Percentiles rank a stretch among this genome's conserved stretches.
These are phyloP conservation scores for Begonia loranthoides DNA, from an alignment of 306 rosid species.

Conservation along the genomic window DNA sequence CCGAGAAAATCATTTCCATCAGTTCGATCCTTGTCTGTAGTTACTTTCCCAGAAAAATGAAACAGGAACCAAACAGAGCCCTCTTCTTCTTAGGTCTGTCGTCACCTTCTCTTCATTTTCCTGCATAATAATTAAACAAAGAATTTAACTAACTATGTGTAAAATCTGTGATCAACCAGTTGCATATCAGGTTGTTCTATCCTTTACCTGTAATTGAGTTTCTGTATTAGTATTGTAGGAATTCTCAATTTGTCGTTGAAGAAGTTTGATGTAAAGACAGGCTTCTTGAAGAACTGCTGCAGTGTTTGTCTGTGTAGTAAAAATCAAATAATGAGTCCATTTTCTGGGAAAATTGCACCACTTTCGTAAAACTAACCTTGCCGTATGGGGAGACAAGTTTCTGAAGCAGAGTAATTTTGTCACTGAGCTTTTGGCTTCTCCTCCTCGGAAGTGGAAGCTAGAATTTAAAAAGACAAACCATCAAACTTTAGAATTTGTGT, in stretches of 20 bases:
- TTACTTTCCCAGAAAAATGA: conserved; percentile 17
- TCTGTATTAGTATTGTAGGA: conserved; percentile 12
- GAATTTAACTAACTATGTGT: background rate
- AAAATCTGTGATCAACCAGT: background rate
- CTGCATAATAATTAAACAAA: conserved; percentile 6
- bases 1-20: conserved; percentile 8
- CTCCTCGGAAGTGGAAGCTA: conserved; percentile 26
- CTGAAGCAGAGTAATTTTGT: conserved; percentile 55
- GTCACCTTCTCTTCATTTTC: conserved; percentile 10
- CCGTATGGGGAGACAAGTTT: conserved; percentile 81
- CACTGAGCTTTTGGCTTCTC: conserved; percentile 60
- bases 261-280: conserved; percentile 39
- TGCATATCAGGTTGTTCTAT: background rate
- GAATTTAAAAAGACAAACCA: background rate
- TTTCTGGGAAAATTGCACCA: background rate
- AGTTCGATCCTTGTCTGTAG: conserved; percentile 9
- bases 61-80: conserved; percentile 33
- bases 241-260: conserved; percentile 43
- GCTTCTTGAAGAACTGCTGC: conserved; percentile 86
- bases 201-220: conserved; percentile 17
- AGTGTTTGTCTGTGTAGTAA: conserved; percentile 46
- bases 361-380: conserved; percentile 31
- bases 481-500: too few species aligned
- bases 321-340: background rate
- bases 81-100: conserved; percentile 26